Evolutionary conservation across 257 asterid genomes (phyloP), one percentile per base, ranked within the genome.

Genomic region (Cinchona pubescens): DNA sequence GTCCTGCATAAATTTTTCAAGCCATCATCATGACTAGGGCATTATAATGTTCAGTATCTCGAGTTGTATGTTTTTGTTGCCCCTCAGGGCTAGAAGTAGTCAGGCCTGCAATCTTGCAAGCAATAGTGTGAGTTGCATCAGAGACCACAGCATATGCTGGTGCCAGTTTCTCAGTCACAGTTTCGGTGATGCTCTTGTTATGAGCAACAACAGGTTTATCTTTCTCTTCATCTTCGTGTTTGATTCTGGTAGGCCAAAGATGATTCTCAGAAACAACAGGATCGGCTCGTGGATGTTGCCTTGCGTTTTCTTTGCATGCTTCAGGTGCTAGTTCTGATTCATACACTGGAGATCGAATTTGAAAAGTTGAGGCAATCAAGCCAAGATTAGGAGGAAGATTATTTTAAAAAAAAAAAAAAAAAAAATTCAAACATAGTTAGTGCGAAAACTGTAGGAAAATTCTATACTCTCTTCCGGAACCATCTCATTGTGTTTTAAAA

Each of bases 281-380:
- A 76, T 58, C 85, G 30, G 98, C 94, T 42, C 98, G 81, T 45
- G 97, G 99, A 80, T 91, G 93, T 83, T 95, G 98, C 80, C 96
- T 79, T 3, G 98, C 93, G 1, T 80, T 83, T 85, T 92, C 98
- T 81, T 80, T 90, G 51, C 79, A 82, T 43, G 35, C 67, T 71
- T 89, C 94, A 0, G 98, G 97, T 51, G 98, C 97, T 71, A 86
- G 85, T 78, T 85, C 97, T 2, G 97, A 95, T 84, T 92, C 96
- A 64, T 95, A 95, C 98, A 95, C 99, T 95, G 86, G 37, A 78
- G 7, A 78, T 35, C 67, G 29, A 65, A 42, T 55, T 13, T 59
- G 29, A 35, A 34, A 63, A 25, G 13, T 62, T 9, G 32, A n/a
- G 43, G 38, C 12, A 67, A 43, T 35, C 16, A 65, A 7, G 49